Conservation (phyloP, 208 protist genomes). For the Leishmania gerbilli region DNA sequence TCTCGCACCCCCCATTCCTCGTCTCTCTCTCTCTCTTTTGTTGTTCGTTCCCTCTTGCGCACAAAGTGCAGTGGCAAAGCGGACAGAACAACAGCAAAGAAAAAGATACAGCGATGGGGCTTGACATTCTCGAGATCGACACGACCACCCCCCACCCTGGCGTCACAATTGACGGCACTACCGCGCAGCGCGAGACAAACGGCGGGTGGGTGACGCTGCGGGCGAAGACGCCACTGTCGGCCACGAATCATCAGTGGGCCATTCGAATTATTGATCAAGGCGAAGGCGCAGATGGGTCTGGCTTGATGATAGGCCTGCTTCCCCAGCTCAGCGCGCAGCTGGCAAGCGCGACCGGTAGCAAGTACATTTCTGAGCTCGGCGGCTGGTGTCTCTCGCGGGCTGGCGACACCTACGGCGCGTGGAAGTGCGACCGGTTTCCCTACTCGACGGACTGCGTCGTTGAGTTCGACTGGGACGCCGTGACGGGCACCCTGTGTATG, state of each 20-base stretch:
- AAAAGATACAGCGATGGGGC: slow-evolving; percentile 47
- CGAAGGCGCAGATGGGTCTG: slow-evolving; percentile 85
- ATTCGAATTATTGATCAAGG: slow-evolving; percentile 89
- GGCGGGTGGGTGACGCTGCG: slow-evolving; percentile 92
- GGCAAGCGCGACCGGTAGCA: slow-evolving; percentile 68
- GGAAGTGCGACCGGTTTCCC: slow-evolving; percentile 88
- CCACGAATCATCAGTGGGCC: slow-evolving; percentile 86
- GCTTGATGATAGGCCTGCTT: slow-evolving; percentile 90
- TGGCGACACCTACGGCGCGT: slow-evolving; percentile 86
- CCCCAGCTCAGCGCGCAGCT: slow-evolving; percentile 55
- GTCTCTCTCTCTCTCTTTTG: not conserved
- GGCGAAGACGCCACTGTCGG: slow-evolving; percentile 58
- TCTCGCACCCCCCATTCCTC: not conserved
- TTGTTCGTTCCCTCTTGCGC: not conserved
- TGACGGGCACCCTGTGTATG: slow-evolving; percentile 75
- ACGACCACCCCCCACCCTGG: slow-evolving; percentile 79
- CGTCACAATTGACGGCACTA: slow-evolving; percentile 69
- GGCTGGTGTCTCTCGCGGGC: slow-evolving; percentile 91
- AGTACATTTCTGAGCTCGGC: slow-evolving; percentile 91
- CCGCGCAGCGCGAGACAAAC: slow-evolving; percentile 83
- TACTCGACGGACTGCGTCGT: slow-evolving; percentile 89
- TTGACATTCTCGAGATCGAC: slow-evolving; percentile 87
- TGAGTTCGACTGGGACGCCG: slow-evolving; percentile 89
- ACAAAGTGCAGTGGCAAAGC: not conserved
- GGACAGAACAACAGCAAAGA: not conserved